phyloP scores from a whole-genome alignment of 164 flowering plant species.

The Annona squamosa region DNA sequence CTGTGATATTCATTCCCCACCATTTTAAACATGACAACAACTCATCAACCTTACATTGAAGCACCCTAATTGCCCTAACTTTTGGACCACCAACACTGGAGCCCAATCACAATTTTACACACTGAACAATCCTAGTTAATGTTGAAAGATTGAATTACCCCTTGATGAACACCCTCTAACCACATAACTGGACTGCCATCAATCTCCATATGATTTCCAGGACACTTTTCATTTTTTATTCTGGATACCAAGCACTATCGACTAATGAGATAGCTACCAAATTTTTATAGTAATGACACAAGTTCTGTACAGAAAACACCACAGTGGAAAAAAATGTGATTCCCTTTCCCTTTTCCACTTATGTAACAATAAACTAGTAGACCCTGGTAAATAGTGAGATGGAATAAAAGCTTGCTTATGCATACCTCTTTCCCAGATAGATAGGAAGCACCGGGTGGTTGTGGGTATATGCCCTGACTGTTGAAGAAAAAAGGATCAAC shows the following conservation, averaged over 20 bases:
- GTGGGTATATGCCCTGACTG: constrained; percentile 81
- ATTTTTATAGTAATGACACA: not conserved
- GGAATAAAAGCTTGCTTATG: not conserved
- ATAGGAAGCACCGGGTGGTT: constrained; percentile 51
- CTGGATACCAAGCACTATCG: not conserved
- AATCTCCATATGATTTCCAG: not conserved
- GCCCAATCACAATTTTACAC: not conserved
- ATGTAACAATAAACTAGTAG: not conserved
- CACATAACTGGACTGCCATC: not conserved
- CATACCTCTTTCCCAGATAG: constrained; percentile 69
- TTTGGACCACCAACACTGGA: not conserved
- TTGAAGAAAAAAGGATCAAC: constrained; percentile 49
- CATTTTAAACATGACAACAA: too few relatives aligned
- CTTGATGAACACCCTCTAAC: not conserved
- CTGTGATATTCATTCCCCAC: not conserved
- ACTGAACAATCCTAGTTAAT: not conserved
- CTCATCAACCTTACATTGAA: not conserved
- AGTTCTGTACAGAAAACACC: not conserved
- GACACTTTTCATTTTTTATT: not conserved
- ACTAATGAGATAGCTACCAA: not conserved
- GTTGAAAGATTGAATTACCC: not conserved
- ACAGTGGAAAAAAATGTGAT: not conserved
- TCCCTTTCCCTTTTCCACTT: too few relatives aligned
- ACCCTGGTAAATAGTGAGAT: not conserved
- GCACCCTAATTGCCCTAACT: not conserved